Conservation (phyloP, 225 moss, liverwort and hornwort species). For the Anthoceros angustus region DNA sequence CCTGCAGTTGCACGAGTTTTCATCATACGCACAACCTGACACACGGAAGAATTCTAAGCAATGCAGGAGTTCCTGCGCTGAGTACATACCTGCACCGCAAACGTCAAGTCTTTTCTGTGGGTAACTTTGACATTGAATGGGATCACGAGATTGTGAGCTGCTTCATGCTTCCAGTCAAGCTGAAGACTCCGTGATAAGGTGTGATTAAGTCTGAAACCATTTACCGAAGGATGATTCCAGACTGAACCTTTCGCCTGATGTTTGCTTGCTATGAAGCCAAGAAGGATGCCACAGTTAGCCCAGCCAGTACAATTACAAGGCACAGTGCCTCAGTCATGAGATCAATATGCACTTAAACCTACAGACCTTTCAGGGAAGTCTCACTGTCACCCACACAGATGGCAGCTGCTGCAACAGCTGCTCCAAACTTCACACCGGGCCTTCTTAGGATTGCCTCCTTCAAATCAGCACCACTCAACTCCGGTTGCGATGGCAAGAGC, state of each 20-base stretch:
- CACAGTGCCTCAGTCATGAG: background rate
- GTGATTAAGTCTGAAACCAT: conserved; percentile 85
- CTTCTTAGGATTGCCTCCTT: conserved; percentile 11
- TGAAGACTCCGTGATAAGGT: conserved; percentile 35
- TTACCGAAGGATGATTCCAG: conserved; percentile 13
- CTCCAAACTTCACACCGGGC: conserved; percentile 24
- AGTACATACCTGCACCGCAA: conserved; percentile 51
- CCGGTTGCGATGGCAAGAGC: conserved; percentile 30
- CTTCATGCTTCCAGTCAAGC: conserved; percentile 63
- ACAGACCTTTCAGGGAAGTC: conserved; percentile 10
- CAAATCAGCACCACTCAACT: conserved; percentile 2
- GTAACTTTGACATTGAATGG: conserved; percentile 48
- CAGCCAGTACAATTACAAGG: background rate
- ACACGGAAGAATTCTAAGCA: conserved; percentile 16
- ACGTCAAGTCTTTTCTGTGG: conserved; percentile 29
- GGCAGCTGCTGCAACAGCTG: conserved; percentile 56
- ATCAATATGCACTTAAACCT: background rate
- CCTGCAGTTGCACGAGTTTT: conserved; percentile 8
- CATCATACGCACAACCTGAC: background rate
- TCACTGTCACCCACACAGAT: conserved; percentile 26
- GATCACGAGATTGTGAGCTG: conserved; percentile 24
- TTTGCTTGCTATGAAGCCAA: background rate
- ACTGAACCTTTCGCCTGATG: background rate
- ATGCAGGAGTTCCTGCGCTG: background rate
- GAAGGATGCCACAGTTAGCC: background rate